These are phyloP conservation scores for Hymenoscyphus scutula DNA, from an alignment of 2,329 filamentous ascomycete species.

Conservation along the genomic window DNA sequence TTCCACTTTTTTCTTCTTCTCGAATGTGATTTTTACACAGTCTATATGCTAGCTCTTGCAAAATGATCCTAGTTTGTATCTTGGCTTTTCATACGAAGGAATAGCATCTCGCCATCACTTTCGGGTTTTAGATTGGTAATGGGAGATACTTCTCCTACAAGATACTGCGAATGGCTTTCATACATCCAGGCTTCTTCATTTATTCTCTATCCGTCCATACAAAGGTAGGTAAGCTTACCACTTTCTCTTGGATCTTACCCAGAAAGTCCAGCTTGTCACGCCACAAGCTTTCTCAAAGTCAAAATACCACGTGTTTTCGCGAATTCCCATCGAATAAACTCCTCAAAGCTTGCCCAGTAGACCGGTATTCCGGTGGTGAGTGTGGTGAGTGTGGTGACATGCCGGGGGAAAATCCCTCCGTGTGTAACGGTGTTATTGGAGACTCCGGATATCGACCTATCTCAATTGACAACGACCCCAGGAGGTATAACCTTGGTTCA, in stretches of 20 bases:
- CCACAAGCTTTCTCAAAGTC: background rate
- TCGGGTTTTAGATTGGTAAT: background rate
- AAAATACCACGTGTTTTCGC: background rate
- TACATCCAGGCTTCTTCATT: background rate
- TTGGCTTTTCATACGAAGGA: background rate
- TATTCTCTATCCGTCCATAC: background rate
- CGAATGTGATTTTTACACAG: no score
- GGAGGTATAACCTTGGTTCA: background rate
- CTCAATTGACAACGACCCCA: background rate
- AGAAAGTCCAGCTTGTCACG: background rate
- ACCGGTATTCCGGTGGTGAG: slow-evolving; percentile 4
- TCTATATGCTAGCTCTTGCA: no score
- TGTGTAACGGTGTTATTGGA: background rate
- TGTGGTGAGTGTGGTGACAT: background rate
- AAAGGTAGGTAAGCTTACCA: background rate
- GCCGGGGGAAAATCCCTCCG: background rate
- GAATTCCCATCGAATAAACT: background rate
- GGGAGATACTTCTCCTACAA: background rate
- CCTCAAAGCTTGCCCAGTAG: background rate
- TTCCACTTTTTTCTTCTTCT: no score
- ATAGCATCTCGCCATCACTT: background rate
- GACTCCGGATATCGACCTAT: slow-evolving; percentile 1
- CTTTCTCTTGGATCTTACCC: background rate
- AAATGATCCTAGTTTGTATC: background rate
- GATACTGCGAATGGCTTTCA: background rate